Evolutionary conservation across 495 filamentous ascomycete species (phyloP).

Genomic region (Aspergillus bridgeri): DNA sequence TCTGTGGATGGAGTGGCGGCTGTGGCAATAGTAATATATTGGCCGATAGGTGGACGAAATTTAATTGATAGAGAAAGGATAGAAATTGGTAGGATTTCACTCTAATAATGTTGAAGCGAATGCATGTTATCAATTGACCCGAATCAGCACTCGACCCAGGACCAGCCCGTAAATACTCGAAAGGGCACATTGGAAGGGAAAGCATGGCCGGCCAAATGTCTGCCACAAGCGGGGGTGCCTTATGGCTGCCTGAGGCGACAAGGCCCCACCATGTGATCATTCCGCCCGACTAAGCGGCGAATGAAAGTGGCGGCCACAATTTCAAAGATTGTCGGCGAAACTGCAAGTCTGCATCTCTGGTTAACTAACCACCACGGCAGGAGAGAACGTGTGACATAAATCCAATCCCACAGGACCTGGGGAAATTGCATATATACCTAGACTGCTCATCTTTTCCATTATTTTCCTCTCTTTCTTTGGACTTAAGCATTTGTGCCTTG

Average conservation of each 20-base stretch:
- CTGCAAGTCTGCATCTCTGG: constrained; percentile 4
- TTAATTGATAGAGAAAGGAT: no score
- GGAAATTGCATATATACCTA: neutral
- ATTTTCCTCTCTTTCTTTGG: constrained; percentile 4
- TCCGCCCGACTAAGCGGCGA: constrained; percentile 18
- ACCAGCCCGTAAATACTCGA: neutral
- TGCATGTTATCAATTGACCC: no score
- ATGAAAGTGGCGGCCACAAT: constrained; percentile 29
- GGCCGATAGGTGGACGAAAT: no score
- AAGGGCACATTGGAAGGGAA: neutral
- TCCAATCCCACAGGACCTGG: no score
- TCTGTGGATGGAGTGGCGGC: no score
- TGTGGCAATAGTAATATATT: no score
- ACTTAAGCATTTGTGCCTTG: constrained; percentile 14
- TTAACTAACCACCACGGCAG: constrained; percentile 7
- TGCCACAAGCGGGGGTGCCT: constrained; percentile 11
- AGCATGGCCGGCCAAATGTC: neutral
- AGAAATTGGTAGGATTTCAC: no score
- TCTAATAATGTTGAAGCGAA: no score
- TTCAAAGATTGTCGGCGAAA: constrained; percentile 22
- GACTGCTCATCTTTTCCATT: constrained; percentile 6
- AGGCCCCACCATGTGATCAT: constrained; percentile 20
- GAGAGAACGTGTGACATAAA: no score
- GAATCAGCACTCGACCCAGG: neutral
- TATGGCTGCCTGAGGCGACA: constrained; percentile 25